These are phyloP conservation scores for Dryas integrifolia DNA, from an alignment of 331 rosid genomes.

Conservation along the genomic window DNA sequence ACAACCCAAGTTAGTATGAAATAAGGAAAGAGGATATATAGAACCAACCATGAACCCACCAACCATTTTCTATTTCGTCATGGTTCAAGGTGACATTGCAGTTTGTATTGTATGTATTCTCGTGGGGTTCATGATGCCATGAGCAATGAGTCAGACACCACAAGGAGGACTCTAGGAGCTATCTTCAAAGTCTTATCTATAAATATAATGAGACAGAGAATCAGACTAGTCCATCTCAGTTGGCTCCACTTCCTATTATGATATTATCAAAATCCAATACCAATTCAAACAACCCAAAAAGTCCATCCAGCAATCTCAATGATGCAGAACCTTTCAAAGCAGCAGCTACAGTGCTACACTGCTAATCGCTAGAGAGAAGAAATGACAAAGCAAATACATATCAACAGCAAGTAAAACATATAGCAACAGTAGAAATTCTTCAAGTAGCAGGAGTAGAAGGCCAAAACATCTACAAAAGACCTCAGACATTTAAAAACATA, in stretches of 20 bases:
- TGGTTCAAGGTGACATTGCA: not conserved
- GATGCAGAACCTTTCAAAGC: not conserved
- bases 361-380: not conserved
- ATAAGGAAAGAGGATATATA: not conserved
- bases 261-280: not conserved
- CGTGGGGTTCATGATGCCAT: not conserved
- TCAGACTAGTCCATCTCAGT: not conserved
- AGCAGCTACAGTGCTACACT: not conserved
- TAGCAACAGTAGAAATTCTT: constrained; percentile 3
- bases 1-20: not conserved
- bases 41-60: not conserved
- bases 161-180: not conserved
- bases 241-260: constrained; percentile 7
- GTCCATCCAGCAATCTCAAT: constrained; percentile 1
- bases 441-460: not conserved
- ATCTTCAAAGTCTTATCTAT: not conserved
- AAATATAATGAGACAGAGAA: not conserved
- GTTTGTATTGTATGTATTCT: not conserved
- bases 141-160: constrained; percentile 15
- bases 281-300: constrained; percentile 10
- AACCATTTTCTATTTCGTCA: not conserved
- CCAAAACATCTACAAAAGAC: constrained; percentile 25
- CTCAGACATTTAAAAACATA: not conserved
- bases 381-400: not conserved
- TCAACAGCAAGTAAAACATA: not conserved